Evolutionary conservation across 2,329 filamentous ascomycete species (phyloP).

Genomic region (Aspergillus proliferans): DNA sequence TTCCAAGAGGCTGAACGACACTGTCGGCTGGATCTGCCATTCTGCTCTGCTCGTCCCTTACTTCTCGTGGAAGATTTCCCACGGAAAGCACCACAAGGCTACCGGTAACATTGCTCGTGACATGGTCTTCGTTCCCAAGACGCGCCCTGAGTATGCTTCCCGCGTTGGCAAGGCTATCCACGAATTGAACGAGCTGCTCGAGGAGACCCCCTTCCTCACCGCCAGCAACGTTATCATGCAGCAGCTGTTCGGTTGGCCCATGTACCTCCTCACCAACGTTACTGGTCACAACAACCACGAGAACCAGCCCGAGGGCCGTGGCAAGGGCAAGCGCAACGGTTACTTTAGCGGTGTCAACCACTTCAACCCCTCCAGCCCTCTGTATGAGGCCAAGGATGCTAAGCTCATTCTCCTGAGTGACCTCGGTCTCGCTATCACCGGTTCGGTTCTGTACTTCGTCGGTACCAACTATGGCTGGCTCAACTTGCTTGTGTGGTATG

Average conservation of each 20-base stretch:
- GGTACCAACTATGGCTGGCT: conserved; percentile 72
- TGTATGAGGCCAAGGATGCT: conserved; percentile 88
- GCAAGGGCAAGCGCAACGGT: conserved; percentile 86
- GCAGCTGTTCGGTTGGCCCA: conserved; percentile 87
- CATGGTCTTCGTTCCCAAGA: conserved; percentile 98
- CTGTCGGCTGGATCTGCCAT: conserved; percentile 86
- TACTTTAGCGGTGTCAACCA: conserved; percentile 80
- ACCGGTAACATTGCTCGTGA: conserved; percentile 95
- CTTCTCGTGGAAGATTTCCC: conserved; percentile 99
- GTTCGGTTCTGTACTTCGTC: conserved; percentile 59
- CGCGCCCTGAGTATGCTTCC: conserved; percentile 71
- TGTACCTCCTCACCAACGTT: conserved; percentile 86
- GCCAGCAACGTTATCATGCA: conserved; percentile 68
- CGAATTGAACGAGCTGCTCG: conserved; percentile 80
- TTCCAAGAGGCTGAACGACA: conserved; percentile 85
- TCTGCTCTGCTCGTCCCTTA: conserved; percentile 87
- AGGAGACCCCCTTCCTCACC: conserved; percentile 88
- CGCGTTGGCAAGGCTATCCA: conserved; percentile 69
- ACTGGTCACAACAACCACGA: conserved; percentile 96
- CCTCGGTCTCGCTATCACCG: conserved; percentile 64
- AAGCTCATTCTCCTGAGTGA: conserved; percentile 82
- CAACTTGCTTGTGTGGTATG: conserved; percentile 93
- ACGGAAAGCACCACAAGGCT: conserved; percentile 99
- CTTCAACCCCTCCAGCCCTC: conserved; percentile 78
- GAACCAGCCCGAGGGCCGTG: conserved; percentile 85